Evolutionary conservation across 2,329 filamentous ascomycete genomes (phyloP).

Genomic region (Nigrospora osmanthi): DNA sequence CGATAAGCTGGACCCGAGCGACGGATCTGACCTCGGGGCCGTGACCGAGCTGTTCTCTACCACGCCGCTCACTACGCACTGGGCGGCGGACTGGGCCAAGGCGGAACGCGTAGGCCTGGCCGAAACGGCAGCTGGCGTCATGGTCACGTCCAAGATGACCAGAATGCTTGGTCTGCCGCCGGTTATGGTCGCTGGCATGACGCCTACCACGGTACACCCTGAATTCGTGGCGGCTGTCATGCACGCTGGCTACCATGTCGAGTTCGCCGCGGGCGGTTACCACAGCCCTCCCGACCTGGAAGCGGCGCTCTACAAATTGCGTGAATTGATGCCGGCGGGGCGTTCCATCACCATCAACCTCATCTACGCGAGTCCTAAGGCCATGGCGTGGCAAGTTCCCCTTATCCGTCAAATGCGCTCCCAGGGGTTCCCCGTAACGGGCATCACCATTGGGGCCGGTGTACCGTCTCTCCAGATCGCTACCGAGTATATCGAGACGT

Average conservation of each 20-base stretch:
- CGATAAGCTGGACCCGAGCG: constrained; percentile 9
- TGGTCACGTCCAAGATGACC: constrained; percentile 26
- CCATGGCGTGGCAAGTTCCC: constrained; percentile 44
- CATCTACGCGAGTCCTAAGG: constrained; percentile 44
- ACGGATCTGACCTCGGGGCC: constrained; percentile 12
- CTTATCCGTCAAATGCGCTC: constrained; percentile 36
- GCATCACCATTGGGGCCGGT: constrained; percentile 38
- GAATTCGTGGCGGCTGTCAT: constrained; percentile 46
- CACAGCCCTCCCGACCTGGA: constrained; percentile 34
- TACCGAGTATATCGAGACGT: constrained; percentile 33
- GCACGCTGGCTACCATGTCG: constrained; percentile 34
- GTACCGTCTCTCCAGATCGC: constrained; percentile 38
- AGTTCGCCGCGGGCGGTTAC: constrained; percentile 37
- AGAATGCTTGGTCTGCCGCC: constrained; percentile 35
- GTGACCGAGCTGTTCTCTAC: constrained; percentile 40
- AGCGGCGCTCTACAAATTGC: constrained; percentile 35
- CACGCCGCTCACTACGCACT: constrained; percentile 42
- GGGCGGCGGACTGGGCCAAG: constrained; percentile 11
- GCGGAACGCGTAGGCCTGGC: constrained; percentile 11
- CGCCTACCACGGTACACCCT: constrained; percentile 34
- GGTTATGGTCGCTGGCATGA: constrained; percentile 40
- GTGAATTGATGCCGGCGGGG: constrained; percentile 32
- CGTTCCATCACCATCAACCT: constrained; percentile 44
- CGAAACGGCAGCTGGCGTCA: constrained; percentile 8
- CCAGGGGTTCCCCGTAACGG: constrained; percentile 36